Conservation (phyloP, 345 rosid genomes). For the Lepidium sativum region DNA sequence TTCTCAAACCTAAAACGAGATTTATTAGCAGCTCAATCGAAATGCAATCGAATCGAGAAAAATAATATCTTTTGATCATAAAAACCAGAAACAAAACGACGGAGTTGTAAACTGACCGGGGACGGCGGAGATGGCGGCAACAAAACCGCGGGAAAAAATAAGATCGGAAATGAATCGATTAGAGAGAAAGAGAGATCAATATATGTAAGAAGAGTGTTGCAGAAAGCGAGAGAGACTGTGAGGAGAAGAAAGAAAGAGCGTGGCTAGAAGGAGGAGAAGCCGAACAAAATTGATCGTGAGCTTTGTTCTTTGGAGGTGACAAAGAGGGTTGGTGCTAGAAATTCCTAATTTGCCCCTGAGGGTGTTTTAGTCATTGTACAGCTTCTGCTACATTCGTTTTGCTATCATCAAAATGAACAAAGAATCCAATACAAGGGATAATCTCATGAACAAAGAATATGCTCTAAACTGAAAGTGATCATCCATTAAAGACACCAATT, state of each 20-base stretch:
- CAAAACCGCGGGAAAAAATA: constrained; percentile 5
- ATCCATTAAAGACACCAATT: background rate
- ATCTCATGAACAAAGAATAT: constrained; percentile 12
- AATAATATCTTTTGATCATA: constrained; percentile 4
- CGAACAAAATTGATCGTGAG: constrained; percentile 20
- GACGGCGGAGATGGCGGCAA: background rate
- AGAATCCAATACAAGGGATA: constrained; percentile 7
- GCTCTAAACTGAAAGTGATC: background rate
- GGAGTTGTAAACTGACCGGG: constrained; percentile 12
- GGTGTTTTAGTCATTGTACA: background rate
- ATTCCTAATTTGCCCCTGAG: constrained; percentile 27
- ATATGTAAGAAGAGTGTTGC: background rate
- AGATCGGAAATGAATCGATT: constrained; percentile 9
- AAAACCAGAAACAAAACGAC: background rate
- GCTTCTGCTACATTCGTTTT: background rate
- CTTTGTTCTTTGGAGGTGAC: constrained; percentile 12
- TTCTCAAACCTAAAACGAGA: background rate
- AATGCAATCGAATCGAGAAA: constrained; percentile 11
- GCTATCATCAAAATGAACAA: background rate
- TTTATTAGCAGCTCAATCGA: background rate
- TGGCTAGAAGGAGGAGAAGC: constrained; percentile 20
- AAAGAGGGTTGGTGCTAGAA: constrained; percentile 28
- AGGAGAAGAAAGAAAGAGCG: constrained; percentile 19
- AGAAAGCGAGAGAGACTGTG: constrained; percentile 12
- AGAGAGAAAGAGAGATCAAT: constrained; percentile 10